Evolutionary conservation across 257 asterid species (phyloP).

Genomic region (Solanum etuberosum): DNA sequence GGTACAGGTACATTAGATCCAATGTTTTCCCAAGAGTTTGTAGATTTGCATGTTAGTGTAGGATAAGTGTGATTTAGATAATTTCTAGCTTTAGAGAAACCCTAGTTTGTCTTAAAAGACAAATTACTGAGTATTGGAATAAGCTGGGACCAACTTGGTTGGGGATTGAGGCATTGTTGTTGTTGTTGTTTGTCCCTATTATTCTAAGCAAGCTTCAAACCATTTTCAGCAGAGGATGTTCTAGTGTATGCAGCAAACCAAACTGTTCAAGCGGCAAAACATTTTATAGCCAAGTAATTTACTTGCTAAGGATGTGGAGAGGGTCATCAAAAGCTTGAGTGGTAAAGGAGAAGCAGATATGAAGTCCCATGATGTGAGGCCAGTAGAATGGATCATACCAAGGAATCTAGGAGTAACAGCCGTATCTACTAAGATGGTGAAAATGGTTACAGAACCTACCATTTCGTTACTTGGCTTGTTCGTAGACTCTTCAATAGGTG

Average conservation of each 20-base stretch:
- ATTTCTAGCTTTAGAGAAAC: not conserved
- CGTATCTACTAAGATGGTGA: not conserved
- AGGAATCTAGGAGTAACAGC: not conserved
- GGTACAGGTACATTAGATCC: not conserved
- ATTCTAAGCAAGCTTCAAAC: not conserved
- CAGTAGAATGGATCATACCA: not conserved
- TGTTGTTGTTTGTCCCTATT: not conserved
- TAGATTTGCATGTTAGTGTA: not conserved
- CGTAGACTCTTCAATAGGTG: constrained; percentile 20
- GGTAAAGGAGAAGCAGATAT: not conserved
- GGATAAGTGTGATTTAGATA: not conserved
- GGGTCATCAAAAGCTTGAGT: not conserved
- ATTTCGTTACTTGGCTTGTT: constrained; percentile 34
- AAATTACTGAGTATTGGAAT: not conserved
- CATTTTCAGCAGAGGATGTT: not conserved
- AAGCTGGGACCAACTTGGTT: not conserved
- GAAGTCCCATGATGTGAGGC: not conserved
- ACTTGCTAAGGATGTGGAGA: not conserved
- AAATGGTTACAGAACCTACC: constrained; percentile 25
- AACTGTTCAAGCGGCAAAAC: not conserved
- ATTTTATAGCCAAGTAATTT: not conserved
- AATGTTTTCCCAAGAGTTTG: not conserved
- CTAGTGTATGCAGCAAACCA: not conserved
- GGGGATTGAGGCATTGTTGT: not conserved
- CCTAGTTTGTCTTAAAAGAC: not conserved